Evolutionary conservation across 768 basidiomycete genomes (phyloP).

Genomic region (Boletellus sp.): DNA sequence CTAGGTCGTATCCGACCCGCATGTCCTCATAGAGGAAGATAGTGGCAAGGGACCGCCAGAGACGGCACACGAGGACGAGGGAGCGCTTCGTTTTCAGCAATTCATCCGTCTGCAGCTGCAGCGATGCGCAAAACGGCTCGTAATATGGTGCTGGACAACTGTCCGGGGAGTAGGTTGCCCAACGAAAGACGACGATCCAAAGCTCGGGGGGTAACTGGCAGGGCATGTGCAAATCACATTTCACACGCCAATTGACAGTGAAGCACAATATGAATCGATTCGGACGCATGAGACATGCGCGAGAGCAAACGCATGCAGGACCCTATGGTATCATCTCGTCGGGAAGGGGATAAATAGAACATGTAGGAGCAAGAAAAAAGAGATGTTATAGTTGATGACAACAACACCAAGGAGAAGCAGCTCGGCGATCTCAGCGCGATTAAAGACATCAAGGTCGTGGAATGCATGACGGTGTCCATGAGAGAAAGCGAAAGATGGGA

Average conservation of each 20-base stretch:
- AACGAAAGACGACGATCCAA: conserved; percentile 50
- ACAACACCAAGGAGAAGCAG: conserved; percentile 20
- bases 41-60: conserved; percentile 49
- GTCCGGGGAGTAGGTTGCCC: conserved; percentile 34
- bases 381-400: conserved; percentile 32
- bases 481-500: conserved; percentile 8
- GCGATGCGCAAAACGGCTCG: conserved; percentile 44
- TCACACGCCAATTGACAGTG: conserved; percentile 10
- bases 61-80: conserved; percentile 53
- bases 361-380: conserved; percentile 13
- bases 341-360: conserved; percentile 27
- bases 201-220: conserved; percentile 46
- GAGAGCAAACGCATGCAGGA: conserved; percentile 16
- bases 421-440: conserved; percentile 22
- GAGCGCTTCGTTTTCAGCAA: conserved; percentile 35
- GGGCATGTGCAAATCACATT: background rate
- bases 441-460: conserved; percentile 33
- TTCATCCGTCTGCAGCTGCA: conserved; percentile 27
- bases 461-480: conserved; percentile 26
- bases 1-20: conserved; percentile 33
- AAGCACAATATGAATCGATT: conserved; percentile 1
- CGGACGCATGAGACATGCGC: conserved; percentile 4
- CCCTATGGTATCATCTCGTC: conserved; percentile 32
- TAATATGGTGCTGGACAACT: conserved; percentile 35
- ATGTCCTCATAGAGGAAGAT: conserved; percentile 54